These are phyloP conservation scores for Trichaptum fuscoviolaceum DNA, from an alignment of 768 basidiomycete genomes.

Conservation along the genomic window DNA sequence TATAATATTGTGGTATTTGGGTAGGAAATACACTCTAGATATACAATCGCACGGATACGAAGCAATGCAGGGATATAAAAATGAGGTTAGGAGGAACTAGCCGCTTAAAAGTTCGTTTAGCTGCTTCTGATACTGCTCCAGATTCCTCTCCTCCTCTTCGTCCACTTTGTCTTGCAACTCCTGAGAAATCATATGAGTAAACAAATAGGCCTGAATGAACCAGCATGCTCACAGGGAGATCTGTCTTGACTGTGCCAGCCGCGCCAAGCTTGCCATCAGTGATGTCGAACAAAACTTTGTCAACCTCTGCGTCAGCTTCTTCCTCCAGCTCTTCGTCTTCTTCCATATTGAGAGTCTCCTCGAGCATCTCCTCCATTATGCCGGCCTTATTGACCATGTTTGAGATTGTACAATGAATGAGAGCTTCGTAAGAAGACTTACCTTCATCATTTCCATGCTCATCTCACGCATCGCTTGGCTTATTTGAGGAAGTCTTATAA, in stretches of 20 bases:
- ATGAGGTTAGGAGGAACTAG: slow-evolving; percentile 23
- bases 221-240: slow-evolving; percentile 61
- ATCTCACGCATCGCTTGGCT: slow-evolving; percentile 93
- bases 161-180: slow-evolving; percentile 54
- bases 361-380: slow-evolving; percentile 97
- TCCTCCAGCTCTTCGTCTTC: slow-evolving; percentile 94
- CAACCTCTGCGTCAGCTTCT: slow-evolving; percentile 96
- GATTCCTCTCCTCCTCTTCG: slow-evolving; percentile 79
- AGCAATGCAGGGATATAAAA: slow-evolving; percentile 7
- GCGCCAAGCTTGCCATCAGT: slow-evolving; percentile 95
- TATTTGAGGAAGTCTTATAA: slow-evolving; percentile 89
- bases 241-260: slow-evolving; percentile 65
- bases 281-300: slow-evolving; percentile 91
- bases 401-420: slow-evolving; percentile 10
- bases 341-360: slow-evolving; percentile 85
- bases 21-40: background rate
- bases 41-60: background rate
- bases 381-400: slow-evolving; percentile 61
- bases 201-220: slow-evolving; percentile 8
- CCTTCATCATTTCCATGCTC: slow-evolving; percentile 99
- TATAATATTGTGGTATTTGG: background rate
- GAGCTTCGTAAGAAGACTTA: slow-evolving; percentile 23
- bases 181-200: slow-evolving; percentile 28
- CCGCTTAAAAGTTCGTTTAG: slow-evolving; percentile 79
- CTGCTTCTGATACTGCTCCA: slow-evolving; percentile 88